Evolutionary conservation across 23 red algal genomes (phyloP).

Genomic region (Gracilariopsis chorda): DNA sequence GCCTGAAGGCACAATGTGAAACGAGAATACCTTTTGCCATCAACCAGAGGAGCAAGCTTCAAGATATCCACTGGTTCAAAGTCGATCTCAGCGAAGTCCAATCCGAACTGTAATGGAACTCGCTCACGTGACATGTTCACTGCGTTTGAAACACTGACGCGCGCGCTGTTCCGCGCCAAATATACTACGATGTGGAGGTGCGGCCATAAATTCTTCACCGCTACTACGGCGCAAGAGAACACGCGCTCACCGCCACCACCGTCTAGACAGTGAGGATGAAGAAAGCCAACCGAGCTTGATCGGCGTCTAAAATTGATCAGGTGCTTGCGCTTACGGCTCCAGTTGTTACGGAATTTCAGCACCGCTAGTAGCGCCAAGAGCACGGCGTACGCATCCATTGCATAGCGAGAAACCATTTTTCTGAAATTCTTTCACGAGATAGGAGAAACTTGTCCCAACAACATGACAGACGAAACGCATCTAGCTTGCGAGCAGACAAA

Average conservation of each 20-base stretch:
- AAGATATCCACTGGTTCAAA: background rate
- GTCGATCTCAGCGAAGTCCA: background rate
- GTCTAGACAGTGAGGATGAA: conserved; percentile 70
- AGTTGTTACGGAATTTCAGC: too few relatives aligned
- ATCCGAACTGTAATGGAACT: conserved; percentile 54
- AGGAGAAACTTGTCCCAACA: too few relatives aligned
- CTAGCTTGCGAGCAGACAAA: too few relatives aligned
- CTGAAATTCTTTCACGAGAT: too few relatives aligned
- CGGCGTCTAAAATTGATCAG: too few relatives aligned
- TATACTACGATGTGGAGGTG: conserved; percentile 17
- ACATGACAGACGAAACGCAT: too few relatives aligned
- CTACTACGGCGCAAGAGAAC: conserved; percentile 59
- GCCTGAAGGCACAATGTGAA: conserved; percentile 74
- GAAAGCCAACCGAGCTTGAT: conserved; percentile 73
- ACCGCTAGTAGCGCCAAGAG: too few relatives aligned
- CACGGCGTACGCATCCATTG: too few relatives aligned
- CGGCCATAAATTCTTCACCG: background rate
- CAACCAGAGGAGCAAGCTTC: background rate
- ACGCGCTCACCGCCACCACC: conserved; percentile 93
- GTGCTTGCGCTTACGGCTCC: too few relatives aligned
- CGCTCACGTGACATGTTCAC: too few relatives aligned
- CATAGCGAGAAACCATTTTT: too few relatives aligned
- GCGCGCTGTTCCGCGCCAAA: background rate
- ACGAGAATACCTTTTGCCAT: conserved; percentile 43
- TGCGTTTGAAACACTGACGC: background rate